Evolutionary conservation across 106 monocot species (phyloP).

Genomic region (Apostasia shenzhenica): DNA sequence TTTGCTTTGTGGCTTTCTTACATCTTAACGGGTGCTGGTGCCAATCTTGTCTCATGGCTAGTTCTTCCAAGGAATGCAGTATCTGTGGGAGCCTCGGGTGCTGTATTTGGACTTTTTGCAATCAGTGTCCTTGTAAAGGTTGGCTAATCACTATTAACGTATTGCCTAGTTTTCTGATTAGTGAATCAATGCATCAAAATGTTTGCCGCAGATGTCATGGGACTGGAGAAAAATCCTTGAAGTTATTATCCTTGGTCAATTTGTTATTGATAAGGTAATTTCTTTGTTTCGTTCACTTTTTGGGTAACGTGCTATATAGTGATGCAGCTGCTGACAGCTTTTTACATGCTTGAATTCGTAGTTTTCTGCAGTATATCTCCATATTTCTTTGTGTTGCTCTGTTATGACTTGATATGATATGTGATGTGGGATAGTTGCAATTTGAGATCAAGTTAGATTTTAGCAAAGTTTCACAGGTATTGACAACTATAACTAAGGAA

Average conservation of each 20-base stretch:
- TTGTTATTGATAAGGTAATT: conserved; percentile 88
- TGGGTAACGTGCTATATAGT: too few species aligned
- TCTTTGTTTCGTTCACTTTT: background rate
- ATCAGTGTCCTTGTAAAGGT: conserved; percentile 98
- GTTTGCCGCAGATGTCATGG: conserved; percentile 71
- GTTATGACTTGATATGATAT: too few species aligned
- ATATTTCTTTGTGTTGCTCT: too few species aligned
- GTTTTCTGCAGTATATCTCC: too few species aligned
- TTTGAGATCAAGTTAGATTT: too few species aligned
- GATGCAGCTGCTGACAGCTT: too few species aligned
- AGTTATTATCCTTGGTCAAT: conserved; percentile 95
- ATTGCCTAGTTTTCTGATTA: background rate
- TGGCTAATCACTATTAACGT: background rate
- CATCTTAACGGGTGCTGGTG: conserved; percentile 88
- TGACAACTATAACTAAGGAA: too few species aligned
- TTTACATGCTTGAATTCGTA: too few species aligned
- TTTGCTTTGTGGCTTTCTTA: conserved; percentile 96
- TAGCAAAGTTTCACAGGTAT: too few species aligned
- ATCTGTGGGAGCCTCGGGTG: conserved; percentile 93
- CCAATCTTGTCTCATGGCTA: conserved; percentile 93
- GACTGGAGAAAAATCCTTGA: conserved; percentile 99
- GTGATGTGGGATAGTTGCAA: too few species aligned
- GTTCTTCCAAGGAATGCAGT: conserved; percentile 78
- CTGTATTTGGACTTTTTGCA: conserved; percentile 95
- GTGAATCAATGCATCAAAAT: background rate